A percentile compares a stretch with the other conserved stretches of the same genome.
Evolutionary conservation across 2,329 filamentous ascomycete species (phyloP).

Genomic region (Sporothrix inflata): DNA sequence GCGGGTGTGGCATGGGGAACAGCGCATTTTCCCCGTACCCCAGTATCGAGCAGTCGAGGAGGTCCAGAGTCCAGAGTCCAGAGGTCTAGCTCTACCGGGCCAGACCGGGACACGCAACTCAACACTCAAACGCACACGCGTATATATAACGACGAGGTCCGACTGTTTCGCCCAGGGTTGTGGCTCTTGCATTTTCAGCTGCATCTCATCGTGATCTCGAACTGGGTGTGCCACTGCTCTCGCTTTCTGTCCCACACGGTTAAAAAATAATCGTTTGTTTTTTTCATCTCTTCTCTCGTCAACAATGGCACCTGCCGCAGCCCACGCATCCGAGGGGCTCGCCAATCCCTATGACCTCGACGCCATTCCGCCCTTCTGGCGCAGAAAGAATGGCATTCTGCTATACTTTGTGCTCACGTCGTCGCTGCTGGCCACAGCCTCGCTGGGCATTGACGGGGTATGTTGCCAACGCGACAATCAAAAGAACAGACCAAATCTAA

Average conservation of each 20-base stretch:
- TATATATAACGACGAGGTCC: slow-evolving; percentile 2
- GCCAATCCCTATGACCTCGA: slow-evolving; percentile 44
- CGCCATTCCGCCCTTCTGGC: slow-evolving; percentile 42
- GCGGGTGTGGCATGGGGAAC: slow-evolving; percentile 2
- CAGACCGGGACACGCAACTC: not conserved
- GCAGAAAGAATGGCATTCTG: slow-evolving; percentile 47
- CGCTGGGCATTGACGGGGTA: slow-evolving; percentile 49
- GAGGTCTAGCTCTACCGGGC: not conserved
- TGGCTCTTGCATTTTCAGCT: not conserved
- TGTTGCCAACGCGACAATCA: slow-evolving; percentile 30
- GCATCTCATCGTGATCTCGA: not conserved
- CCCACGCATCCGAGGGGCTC: slow-evolving; percentile 1
- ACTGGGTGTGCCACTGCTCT: not conserved
- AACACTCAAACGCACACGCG: not conserved
- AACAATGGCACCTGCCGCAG: not conserved
- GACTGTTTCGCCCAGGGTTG: not conserved
- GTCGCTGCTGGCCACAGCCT: slow-evolving; percentile 44
- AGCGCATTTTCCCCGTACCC: slow-evolving; percentile 8
- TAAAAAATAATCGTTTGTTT: not conserved
- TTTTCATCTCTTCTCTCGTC: not conserved
- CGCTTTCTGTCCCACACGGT: not conserved
- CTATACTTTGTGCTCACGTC: slow-evolving; percentile 50
- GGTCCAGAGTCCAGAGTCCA: slow-evolving; percentile 33
- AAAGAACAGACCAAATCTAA: not conserved
- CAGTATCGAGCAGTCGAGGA: not conserved